Evolutionary conservation across 129 eudicot species (phyloP), one percentile per base, ranked within the genome.

Genomic region (Escallonia rubra): DNA sequence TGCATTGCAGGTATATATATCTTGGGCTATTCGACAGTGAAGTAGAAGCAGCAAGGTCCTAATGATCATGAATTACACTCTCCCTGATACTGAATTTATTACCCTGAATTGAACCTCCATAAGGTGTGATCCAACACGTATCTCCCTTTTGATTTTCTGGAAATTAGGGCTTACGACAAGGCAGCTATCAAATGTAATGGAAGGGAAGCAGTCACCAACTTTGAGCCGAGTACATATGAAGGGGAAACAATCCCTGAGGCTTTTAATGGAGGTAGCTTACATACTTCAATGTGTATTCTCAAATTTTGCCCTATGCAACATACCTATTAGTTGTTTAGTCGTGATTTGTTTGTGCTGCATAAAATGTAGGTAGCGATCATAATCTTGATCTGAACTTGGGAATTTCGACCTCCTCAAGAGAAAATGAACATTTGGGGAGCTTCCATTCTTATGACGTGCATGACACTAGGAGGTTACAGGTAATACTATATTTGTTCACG

Each of bases 1-100:
- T 75, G 57, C 69, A 39, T 72, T 79, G 80, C 85, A 82, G 93
- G 93, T 87, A 87, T 83, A 80, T 87, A 47, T 87, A 87, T 80
- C 85, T 87, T 76, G 95, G 95, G 69, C 85, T 88, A 62, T 88
- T 88, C 85, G 91, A 88, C 82, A 79, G 78, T 65, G 95, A 88
- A 79, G 80, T 71, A 78, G 95, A 88, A 52, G 95, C 95, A 58
- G 95, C 95, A 79, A 88, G 90, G 95, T 88, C 72, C 60, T 82
- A 64, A 80, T 65, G 73, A 74, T 74, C 79, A 80, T 64, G 77
- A 76, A 73, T 68, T 86, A 65, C 74, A 56, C 61, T 75, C 66
- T 66, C 76, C 57, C 57, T 68, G 43, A 69, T 65, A 65, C 73
- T 73, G 62, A 58, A 47, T 9, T 57, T 56, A 7, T 15, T 43